Conservation (phyloP, 257 asterid genomes). For the Gynochthodes officinalis region DNA sequence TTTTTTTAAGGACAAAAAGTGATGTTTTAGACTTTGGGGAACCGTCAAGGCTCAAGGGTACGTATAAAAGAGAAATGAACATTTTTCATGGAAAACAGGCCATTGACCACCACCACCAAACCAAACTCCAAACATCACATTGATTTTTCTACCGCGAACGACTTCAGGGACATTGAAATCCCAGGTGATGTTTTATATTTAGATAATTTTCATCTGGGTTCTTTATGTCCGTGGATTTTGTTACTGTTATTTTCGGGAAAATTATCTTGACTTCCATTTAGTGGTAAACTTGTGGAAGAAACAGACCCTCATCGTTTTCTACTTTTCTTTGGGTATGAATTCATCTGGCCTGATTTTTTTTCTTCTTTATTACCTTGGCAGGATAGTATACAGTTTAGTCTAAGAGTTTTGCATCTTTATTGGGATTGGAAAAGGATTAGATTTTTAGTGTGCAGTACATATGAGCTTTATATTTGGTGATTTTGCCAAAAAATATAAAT, state of each 20-base stretch:
- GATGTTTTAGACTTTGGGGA: not conserved
- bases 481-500: not conserved
- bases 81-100: not conserved
- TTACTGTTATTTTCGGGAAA: not conserved
- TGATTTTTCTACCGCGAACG: not conserved
- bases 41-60: not conserved
- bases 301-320: not conserved
- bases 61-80: conserved; percentile 3
- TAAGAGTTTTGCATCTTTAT: not conserved
- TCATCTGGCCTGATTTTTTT: not conserved
- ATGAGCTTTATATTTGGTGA: too few species aligned
- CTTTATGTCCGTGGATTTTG: not conserved
- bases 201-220: not conserved
- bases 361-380: not conserved
- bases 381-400: not conserved
- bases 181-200: not conserved
- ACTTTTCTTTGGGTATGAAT: not conserved
- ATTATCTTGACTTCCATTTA: not conserved
- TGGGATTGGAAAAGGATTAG: not conserved
- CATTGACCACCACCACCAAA: conserved; percentile 3
- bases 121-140: conserved; percentile 3
- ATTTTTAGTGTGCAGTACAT: not conserved
- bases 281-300: not conserved
- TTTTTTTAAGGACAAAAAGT: not conserved
- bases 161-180: not conserved